Evolutionary conservation across 768 basidiomycete genomes (phyloP).

Genomic region (Podaxis sp.): DNA sequence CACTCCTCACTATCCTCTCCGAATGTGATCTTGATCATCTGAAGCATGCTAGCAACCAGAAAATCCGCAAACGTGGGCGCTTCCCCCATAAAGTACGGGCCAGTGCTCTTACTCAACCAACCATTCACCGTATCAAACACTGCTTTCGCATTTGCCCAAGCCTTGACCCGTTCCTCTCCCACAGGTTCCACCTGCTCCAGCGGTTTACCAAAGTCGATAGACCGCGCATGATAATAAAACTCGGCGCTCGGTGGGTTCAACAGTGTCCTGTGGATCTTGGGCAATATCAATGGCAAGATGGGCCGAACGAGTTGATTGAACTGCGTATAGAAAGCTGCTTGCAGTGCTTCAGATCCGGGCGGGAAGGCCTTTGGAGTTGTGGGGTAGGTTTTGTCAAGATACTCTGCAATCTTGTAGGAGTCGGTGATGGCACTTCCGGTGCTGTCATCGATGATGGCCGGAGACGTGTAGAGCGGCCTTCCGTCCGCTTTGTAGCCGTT

Average conservation of each 20-base stretch:
- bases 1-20: slow-evolving; percentile 30
- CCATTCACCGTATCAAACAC: not conserved
- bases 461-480: slow-evolving; percentile 5
- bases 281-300: slow-evolving; percentile 10
- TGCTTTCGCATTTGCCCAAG: not conserved
- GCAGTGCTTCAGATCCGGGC: slow-evolving; percentile 12
- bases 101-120: not conserved
- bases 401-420: slow-evolving; percentile 38
- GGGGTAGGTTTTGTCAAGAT: slow-evolving; percentile 46
- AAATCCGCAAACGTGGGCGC: slow-evolving; percentile 32
- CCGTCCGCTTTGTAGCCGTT: not conserved
- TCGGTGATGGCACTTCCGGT: slow-evolving; percentile 31
- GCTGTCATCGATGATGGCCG: slow-evolving; percentile 29
- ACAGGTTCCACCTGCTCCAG: not conserved
- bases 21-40: slow-evolving; percentile 24
- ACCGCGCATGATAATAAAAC: slow-evolving; percentile 16
- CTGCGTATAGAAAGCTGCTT: slow-evolving; percentile 11
- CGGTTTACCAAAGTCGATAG: not conserved
- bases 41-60: slow-evolving; percentile 22
- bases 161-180: not conserved
- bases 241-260: slow-evolving; percentile 14
- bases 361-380: slow-evolving; percentile 31
- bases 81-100: slow-evolving; percentile 1
- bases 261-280: not conserved
- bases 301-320: not conserved